A percentile compares a stretch with the other conserved stretches of the same genome.
phyloP scores from a whole-genome alignment of 2,329 filamentous ascomycete species.

The Celoporthe dispersa region DNA sequence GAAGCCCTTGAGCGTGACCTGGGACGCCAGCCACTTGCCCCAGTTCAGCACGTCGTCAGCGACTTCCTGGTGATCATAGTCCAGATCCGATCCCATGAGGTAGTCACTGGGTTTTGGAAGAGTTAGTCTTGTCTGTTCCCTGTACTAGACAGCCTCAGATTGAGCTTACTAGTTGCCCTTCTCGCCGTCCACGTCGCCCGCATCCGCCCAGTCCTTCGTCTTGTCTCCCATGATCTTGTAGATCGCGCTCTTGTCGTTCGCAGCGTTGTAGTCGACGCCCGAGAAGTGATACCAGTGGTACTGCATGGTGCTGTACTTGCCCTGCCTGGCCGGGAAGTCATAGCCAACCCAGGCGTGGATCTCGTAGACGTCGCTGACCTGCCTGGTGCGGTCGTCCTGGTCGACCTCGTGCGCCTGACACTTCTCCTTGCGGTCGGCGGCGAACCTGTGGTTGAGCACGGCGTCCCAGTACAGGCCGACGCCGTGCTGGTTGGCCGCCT shows the following conservation, averaged over 20 bases:
- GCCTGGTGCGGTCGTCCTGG: constrained; percentile 59
- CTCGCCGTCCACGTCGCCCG: constrained; percentile 61
- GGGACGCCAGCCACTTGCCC: constrained; percentile 68
- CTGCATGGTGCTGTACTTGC: constrained; percentile 65
- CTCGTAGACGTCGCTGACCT: constrained; percentile 61
- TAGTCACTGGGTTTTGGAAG: constrained; percentile 62
- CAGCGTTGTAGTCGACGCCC: constrained; percentile 70
- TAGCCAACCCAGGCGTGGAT: constrained; percentile 75
- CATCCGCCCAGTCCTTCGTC: constrained; percentile 66
- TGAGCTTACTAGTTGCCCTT: constrained; percentile 64
- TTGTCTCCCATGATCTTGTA: constrained; percentile 67
- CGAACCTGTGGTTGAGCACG: constrained; percentile 77
- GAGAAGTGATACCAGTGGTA: constrained; percentile 74
- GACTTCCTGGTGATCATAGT: constrained; percentile 68
- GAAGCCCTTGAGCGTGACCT: constrained; percentile 67
- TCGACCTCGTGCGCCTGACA: constrained; percentile 69
- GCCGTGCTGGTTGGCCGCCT: constrained; percentile 57
- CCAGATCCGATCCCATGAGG: constrained; percentile 74
- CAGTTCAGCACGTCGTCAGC: constrained; percentile 66
- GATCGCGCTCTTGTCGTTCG: constrained; percentile 63
- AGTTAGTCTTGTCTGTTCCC: too few species aligned
- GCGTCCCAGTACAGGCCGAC: constrained; percentile 73
- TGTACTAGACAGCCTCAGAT: too few species aligned
- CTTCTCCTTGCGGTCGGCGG: constrained; percentile 67
- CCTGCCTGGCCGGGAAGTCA: constrained; percentile 66